phyloP scores from a whole-genome alignment of 1,284 basidiomycete genomes.

The Trametes pubescens region DNA sequence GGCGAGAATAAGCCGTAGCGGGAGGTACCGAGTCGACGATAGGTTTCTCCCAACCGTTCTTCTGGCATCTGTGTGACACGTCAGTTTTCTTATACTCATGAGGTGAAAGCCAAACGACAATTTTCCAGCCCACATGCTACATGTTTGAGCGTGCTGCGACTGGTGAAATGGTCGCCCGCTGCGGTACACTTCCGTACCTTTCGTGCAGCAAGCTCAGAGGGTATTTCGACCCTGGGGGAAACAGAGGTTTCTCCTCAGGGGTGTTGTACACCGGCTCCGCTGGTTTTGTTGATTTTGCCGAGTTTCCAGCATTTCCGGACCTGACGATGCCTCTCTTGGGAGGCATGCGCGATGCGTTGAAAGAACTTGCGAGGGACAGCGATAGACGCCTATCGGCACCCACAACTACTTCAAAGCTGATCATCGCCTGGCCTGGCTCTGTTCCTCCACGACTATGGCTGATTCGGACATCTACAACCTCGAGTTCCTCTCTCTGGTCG shows the following conservation, averaged over 20 bases:
- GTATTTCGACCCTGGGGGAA: conserved; percentile 84
- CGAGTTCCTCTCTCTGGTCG: conserved; percentile 89
- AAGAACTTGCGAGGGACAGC: conserved; percentile 1
- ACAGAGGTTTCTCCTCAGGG: conserved; percentile 63
- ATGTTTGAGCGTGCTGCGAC: background rate
- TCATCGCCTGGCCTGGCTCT: conserved; percentile 18
- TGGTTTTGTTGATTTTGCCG: conserved; percentile 61
- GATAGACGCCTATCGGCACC: conserved; percentile 19
- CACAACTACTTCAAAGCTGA: background rate
- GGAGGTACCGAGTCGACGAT: conserved; percentile 68
- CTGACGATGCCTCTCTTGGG: conserved; percentile 82
- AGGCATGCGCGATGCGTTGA: conserved; percentile 59
- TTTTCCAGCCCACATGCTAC: no score
- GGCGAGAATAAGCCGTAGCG: conserved; percentile 33
- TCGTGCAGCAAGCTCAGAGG: conserved; percentile 82
- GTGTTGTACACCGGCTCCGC: conserved; percentile 31
- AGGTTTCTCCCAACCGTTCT: conserved; percentile 86
- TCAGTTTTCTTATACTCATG: background rate
- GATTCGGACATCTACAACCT: conserved; percentile 87
- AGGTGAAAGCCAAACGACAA: background rate
- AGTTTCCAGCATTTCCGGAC: conserved; percentile 88
- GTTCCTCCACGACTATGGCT: conserved; percentile 54
- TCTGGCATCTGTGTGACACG: conserved; percentile 70
- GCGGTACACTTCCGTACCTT: conserved; percentile 51
- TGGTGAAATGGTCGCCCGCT: background rate